Evolutionary conservation across 768 basidiomycete genomes (phyloP).

Genomic region (Termitomyces sp.): DNA sequence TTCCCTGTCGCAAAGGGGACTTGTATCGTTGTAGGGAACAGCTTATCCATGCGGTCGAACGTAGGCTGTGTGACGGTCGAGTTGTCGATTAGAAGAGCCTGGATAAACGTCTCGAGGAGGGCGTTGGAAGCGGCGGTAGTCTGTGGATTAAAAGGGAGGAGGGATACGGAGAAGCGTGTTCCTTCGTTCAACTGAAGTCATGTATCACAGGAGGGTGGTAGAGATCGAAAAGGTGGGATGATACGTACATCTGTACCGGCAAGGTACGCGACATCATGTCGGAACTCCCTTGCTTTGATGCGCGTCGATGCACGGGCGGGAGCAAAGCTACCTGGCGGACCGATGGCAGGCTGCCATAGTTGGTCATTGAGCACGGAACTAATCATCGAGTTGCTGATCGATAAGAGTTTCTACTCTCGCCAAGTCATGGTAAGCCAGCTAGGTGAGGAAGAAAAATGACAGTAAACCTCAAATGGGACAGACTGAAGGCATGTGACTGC

Average conservation of each 20-base stretch:
- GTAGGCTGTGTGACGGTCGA: constrained; percentile 37
- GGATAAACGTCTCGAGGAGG: constrained; percentile 43
- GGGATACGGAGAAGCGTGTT: constrained; percentile 31
- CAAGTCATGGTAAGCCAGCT: too few species aligned
- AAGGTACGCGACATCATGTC: constrained; percentile 43
- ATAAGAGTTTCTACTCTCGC: constrained; percentile 39
- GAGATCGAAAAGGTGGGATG: too few species aligned
- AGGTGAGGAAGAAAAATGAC: neutral
- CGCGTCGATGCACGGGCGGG: constrained; percentile 38
- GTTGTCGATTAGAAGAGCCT: constrained; percentile 45
- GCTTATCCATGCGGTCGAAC: constrained; percentile 28
- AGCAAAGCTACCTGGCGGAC: constrained; percentile 44
- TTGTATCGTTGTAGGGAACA: constrained; percentile 40
- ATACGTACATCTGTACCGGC: constrained; percentile 49
- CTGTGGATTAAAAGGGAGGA: constrained; percentile 33
- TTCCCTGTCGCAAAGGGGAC: constrained; percentile 52
- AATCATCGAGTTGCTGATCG: constrained; percentile 43
- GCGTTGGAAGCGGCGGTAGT: constrained; percentile 31
- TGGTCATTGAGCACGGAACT: constrained; percentile 39
- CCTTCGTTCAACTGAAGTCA: constrained; percentile 46
- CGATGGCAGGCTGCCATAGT: constrained; percentile 53
- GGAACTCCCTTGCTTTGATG: constrained; percentile 42
- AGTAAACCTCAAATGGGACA: constrained; percentile 37
- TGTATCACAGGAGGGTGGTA: neutral
- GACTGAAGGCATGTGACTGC: constrained; percentile 40